phyloP scores from a whole-genome alignment of 176 grass and related monocot genomes.

The Oryza coarctata region DNA sequence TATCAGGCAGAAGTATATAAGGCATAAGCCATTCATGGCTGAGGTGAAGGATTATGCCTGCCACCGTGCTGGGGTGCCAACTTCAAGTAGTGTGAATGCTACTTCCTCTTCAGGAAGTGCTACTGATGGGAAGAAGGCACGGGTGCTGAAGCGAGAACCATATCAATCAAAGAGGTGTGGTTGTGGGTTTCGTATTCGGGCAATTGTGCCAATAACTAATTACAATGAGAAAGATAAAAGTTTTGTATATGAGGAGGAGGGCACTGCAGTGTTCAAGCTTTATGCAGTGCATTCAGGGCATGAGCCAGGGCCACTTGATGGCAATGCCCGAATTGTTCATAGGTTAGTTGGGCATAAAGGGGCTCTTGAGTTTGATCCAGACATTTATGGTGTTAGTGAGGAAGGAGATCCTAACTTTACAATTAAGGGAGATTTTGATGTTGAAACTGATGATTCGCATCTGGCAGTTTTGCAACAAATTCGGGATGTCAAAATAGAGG shows the following conservation, averaged over 20 bases:
- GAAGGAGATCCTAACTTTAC: slow-evolving; percentile 64
- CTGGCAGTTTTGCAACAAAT: slow-evolving; percentile 71
- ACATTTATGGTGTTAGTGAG: slow-evolving; percentile 71
- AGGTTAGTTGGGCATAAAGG: slow-evolving; percentile 90
- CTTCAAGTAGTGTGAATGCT: slow-evolving; percentile 40
- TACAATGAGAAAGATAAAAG: slow-evolving; percentile 99
- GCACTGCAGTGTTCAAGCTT: slow-evolving; percentile 91
- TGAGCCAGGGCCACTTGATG: slow-evolving; percentile 93
- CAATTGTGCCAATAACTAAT: slow-evolving; percentile 93
- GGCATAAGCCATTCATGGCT: slow-evolving; percentile 98
- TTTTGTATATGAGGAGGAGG: slow-evolving; percentile 95
- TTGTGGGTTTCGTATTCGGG: slow-evolving; percentile 95
- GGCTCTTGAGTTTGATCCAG: slow-evolving; percentile 77
- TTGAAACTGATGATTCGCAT: slow-evolving; percentile 56
- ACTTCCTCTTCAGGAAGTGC: slow-evolving; percentile 38
- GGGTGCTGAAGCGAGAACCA: slow-evolving; percentile 83
- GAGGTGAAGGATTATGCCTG: slow-evolving; percentile 99
- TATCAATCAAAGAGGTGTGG: slow-evolving; percentile 98
- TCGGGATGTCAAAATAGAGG: slow-evolving; percentile 67
- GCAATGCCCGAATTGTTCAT: slow-evolving; percentile 94
- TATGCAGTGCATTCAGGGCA: slow-evolving; percentile 94
- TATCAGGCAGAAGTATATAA: slow-evolving; percentile 98
- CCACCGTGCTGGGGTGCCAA: slow-evolving; percentile 87
- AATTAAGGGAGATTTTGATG: slow-evolving; percentile 45
- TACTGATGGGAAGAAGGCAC: slow-evolving; percentile 64